Conservation (phyloP, 208 protist species). For the Trypanosoma brucei region DNA sequence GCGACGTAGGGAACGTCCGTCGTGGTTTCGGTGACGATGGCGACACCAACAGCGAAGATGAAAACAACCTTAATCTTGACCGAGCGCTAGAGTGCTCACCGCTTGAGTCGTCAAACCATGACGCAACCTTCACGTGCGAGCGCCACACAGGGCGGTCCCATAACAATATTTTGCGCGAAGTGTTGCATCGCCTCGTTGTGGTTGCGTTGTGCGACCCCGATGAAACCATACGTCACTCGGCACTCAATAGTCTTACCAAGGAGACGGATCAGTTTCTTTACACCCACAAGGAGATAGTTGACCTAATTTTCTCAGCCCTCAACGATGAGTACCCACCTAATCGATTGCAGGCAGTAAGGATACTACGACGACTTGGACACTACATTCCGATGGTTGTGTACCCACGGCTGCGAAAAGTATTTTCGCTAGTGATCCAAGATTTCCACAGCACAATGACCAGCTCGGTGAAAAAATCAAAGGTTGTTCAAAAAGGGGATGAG, state of each 20-base stretch:
- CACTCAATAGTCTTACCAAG: conserved; percentile 41
- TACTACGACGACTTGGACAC: conserved; percentile 60
- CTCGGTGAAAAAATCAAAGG: not conserved
- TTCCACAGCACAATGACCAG: conserved; percentile 16
- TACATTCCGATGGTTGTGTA: conserved; percentile 52
- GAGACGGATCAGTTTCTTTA: conserved; percentile 69
- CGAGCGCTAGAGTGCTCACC: not conserved
- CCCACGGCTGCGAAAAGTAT: conserved; percentile 58
- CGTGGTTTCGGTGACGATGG: not conserved
- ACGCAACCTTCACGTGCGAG: conserved; percentile 5
- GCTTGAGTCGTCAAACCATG: not conserved
- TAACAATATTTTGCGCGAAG: conserved; percentile 53
- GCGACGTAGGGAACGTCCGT: not conserved
- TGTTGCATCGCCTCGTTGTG: conserved; percentile 61
- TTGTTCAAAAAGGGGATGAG: not conserved
- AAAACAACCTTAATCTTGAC: not conserved
- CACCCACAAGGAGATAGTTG: conserved; percentile 49
- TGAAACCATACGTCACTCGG: conserved; percentile 47
- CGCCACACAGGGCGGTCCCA: conserved; percentile 58
- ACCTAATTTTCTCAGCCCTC: conserved; percentile 58
- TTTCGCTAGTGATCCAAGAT: conserved; percentile 51
- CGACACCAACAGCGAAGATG: not conserved
- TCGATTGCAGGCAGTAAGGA: conserved; percentile 46
- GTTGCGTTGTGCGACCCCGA: conserved; percentile 69
- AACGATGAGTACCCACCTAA: conserved; percentile 65